Conservation (phyloP, 208 protist genomes). For the Trypanosoma scelopori region DNA sequence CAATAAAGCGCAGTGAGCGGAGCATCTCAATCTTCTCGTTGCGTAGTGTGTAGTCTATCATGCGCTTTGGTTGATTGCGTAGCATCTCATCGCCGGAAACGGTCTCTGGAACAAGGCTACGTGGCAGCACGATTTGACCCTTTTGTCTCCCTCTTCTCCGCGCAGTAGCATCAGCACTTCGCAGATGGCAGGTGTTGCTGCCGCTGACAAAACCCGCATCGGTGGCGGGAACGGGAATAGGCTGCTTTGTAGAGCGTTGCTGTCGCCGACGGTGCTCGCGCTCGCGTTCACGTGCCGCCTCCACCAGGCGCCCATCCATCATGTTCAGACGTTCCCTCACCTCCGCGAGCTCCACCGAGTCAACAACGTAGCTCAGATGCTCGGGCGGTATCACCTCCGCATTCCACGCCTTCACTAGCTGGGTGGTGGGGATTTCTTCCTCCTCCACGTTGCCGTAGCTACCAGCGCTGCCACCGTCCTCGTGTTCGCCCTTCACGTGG, state of each 20-base stretch:
- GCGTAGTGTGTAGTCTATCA: constrained; percentile 49
- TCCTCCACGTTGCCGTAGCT: constrained; percentile 26
- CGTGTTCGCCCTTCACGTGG: constrained; percentile 6
- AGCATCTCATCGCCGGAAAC: constrained; percentile 27
- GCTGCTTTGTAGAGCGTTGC: background rate
- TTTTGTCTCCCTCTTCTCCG: background rate
- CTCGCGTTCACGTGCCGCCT: background rate
- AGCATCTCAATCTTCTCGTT: constrained; percentile 85
- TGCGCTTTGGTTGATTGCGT: constrained; percentile 48
- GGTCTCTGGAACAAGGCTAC: constrained; percentile 14
- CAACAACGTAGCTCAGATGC: background rate
- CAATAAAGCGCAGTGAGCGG: constrained; percentile 64
- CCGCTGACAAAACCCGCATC: background rate
- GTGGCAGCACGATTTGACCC: background rate
- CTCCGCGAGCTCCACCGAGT: constrained; percentile 7
- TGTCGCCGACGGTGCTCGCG: constrained; percentile 4
- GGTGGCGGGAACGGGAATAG: background rate
- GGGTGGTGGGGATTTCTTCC: constrained; percentile 26
- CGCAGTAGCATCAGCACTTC: background rate
- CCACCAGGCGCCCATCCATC: constrained; percentile 12
- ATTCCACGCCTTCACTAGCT: constrained; percentile 31
- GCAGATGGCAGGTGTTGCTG: background rate
- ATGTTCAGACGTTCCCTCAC: constrained; percentile 15
- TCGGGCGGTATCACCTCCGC: constrained; percentile 28
- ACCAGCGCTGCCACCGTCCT: constrained; percentile 9